A percentile compares a stretch with the other conserved stretches of the same genome.
Conservation (phyloP, 129 eudicot genomes). For the Arctium lappa region DNA sequence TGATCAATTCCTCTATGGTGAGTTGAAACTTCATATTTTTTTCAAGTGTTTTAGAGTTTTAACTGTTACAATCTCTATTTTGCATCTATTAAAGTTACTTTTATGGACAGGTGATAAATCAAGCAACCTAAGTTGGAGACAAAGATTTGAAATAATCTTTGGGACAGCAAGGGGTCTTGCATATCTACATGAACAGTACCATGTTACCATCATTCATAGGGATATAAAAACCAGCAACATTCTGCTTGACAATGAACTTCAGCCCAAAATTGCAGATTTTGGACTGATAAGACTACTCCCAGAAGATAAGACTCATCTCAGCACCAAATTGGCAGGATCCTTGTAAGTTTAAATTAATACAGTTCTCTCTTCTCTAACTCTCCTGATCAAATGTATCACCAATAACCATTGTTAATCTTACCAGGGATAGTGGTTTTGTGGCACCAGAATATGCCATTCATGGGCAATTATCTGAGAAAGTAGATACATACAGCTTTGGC, state of each 20-base stretch:
- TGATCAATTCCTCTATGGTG: conserved; percentile 58
- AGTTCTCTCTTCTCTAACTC: not conserved
- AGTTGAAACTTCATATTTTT: not conserved
- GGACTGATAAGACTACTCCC: conserved; percentile 54
- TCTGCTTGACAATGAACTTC: conserved; percentile 52
- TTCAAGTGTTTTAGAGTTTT: not conserved
- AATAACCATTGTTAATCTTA: conserved; percentile 5
- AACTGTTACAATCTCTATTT: not conserved
- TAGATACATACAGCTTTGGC: conserved; percentile 63
- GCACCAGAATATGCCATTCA: conserved; percentile 70
- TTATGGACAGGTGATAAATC: conserved; percentile 38
- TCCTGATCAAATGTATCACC: not conserved
- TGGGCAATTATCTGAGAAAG: conserved; percentile 63
- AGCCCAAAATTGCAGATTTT: conserved; percentile 58
- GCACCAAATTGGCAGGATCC: conserved; percentile 57
- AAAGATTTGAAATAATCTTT: conserved; percentile 51
- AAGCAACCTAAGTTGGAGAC: conserved; percentile 48
- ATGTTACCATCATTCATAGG: conserved; percentile 62
- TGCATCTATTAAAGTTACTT: conserved; percentile 2
- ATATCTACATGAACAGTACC: conserved; percentile 64
- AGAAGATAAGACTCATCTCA: conserved; percentile 52
- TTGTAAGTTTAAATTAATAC: conserved; percentile 31
- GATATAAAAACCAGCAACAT: conserved; percentile 60
- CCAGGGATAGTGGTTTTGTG: conserved; percentile 39
- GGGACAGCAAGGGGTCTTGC: conserved; percentile 74